Conservation (phyloP, 202 grass and related monocot genomes). For the Brachypodium distachyon region DNA sequence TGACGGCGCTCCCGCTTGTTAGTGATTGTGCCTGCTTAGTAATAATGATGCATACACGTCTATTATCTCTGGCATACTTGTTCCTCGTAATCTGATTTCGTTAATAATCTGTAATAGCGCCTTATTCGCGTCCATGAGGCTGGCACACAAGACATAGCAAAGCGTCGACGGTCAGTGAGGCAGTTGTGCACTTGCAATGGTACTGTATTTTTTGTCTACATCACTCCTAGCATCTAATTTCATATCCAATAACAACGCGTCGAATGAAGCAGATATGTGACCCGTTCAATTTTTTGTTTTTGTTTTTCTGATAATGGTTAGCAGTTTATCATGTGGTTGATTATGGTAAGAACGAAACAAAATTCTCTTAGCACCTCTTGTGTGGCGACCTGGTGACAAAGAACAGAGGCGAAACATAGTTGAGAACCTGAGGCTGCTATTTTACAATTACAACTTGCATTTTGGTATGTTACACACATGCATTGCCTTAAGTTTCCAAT, state of each 20-base stretch:
- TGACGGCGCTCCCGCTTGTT: background rate
- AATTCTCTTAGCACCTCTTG: background rate
- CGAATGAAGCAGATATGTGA: background rate
- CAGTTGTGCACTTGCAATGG: background rate
- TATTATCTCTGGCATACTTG: too few relatives aligned
- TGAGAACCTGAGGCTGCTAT: constrained; percentile 7
- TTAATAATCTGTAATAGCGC: background rate
- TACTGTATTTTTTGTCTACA: background rate
- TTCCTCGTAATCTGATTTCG: background rate
- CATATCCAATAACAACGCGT: background rate
- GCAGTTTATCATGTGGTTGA: background rate
- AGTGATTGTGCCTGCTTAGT: background rate
- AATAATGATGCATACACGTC: background rate
- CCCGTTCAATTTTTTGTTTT: background rate
- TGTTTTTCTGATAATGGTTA: background rate
- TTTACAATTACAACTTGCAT: background rate
- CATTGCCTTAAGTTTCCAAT: constrained; percentile 12
- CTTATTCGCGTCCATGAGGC: background rate
- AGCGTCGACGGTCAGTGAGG: background rate
- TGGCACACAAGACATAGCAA: background rate
- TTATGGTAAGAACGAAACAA: background rate
- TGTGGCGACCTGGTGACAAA: background rate
- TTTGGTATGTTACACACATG: constrained; percentile 21
- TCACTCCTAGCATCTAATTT: background rate
- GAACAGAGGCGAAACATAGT: background rate